These are phyloP conservation scores for Porcisia deanei DNA, from an alignment of 208 protist species.

Conservation along the genomic window DNA sequence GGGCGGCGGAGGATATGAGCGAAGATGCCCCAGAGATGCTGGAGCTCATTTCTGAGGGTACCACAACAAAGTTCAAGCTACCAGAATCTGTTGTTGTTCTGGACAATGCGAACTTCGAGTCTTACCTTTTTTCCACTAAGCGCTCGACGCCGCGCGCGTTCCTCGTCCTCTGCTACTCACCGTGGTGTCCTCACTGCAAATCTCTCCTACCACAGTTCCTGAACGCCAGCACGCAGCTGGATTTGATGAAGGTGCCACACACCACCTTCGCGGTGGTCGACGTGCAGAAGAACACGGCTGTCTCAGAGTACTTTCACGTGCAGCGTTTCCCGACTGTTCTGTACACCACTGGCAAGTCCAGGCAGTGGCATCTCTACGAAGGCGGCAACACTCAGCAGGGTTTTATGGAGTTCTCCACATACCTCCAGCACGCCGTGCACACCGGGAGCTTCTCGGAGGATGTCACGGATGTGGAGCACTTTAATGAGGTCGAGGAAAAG, in stretches of 20 bases:
- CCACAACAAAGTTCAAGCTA: conserved; percentile 32
- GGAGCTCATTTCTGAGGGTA: conserved; percentile 30
- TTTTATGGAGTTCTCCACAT: conserved; percentile 64
- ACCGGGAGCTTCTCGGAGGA: conserved; percentile 66
- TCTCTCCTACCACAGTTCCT: conserved; percentile 63
- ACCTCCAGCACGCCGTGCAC: conserved; percentile 47
- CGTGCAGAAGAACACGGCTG: conserved; percentile 39
- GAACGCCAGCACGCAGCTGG: conserved; percentile 57
- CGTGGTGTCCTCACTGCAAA: conserved; percentile 88
- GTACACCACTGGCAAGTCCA: conserved; percentile 77
- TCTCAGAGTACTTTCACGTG: conserved; percentile 61
- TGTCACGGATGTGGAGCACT: conserved; percentile 44
- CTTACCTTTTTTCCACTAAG: conserved; percentile 54
- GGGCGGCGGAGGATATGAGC: conserved; percentile 21
- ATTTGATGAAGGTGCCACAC: conserved; percentile 24
- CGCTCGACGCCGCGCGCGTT: conserved; percentile 40
- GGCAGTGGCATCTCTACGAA: conserved; percentile 55
- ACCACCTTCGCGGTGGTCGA: conserved; percentile 61
- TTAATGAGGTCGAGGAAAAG: conserved; percentile 40
- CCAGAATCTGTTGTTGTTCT: conserved; percentile 41
- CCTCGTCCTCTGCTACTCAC: conserved; percentile 82
- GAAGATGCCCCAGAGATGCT: conserved; percentile 16
- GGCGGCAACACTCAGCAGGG: conserved; percentile 48
- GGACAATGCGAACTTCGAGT: conserved; percentile 61
- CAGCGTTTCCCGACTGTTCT: conserved; percentile 64